Evolutionary conservation across 2,329 filamentous ascomycete species (phyloP), one percentile per base, ranked within the genome.

Genomic region (Cercospora sojina): DNA sequence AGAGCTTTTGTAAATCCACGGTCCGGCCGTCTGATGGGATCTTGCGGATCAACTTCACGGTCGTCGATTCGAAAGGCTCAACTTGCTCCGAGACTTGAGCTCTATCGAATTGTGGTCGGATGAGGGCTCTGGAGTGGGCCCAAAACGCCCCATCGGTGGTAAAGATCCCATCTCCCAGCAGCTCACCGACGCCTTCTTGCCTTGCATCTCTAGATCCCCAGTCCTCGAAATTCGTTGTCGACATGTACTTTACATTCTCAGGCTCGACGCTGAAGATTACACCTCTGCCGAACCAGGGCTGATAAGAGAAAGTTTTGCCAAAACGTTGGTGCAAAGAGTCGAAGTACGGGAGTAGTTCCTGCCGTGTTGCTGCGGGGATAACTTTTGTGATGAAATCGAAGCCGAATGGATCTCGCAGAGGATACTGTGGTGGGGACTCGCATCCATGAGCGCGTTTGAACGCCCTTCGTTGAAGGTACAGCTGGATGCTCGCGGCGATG

Each of bases 1-100:
- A 88, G 3, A 90, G 77, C 7, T 84, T 81, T 73, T 87, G 85
- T 27, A 91, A 77, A 70, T 90, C 86, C 5, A 90, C 81, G 0
- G 81, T 83, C 2, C 80, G 77, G 56, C 87, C 83, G 63, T 85
- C 78, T 0, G 75, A 73, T 0, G 87, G 86, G 12, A 91, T 82
- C 38, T 83, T 81, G 25, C 81, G 79, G 16, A 90, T 78, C 58
- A 91, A 78, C 18, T 83, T 79, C 31, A 81, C 75, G 9, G 88
- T 80, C 77, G 90, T 86, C 2, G 76, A 76, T 69, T 90, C 87
- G 61, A 89, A 88, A 1, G 84, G 85, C 1, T 80, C 77, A 16
- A 86, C 73, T 70, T 86, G 82, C 2, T 79, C 80, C 12, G 51
- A 56, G 25, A 86, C 78, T 67, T 85, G 83, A 9, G 80, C 79